A percentile compares a stretch with the other conserved stretches of the same genome.
Evolutionary conservation across 176 grass and related monocot species (phyloP).

Genomic region (Avena eriantha): DNA sequence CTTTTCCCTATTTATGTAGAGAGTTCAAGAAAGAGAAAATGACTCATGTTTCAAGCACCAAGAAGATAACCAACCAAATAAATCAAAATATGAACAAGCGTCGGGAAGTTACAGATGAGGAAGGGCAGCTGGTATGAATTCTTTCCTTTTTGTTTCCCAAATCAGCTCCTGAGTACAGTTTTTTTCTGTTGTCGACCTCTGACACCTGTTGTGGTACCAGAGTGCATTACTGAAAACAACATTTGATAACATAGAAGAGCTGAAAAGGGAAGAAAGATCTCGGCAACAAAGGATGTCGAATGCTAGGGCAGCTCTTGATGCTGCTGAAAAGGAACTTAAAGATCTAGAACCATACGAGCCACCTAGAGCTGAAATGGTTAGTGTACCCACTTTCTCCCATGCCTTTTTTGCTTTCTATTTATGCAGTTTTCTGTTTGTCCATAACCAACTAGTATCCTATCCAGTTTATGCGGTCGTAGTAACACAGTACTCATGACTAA

Average conservation of each 20-base stretch:
- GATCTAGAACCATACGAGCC: constrained; percentile 54
- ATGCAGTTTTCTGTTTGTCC: not conserved
- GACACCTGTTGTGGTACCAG: constrained; percentile 48
- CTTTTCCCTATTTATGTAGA: constrained; percentile 36
- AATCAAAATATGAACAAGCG: constrained; percentile 61
- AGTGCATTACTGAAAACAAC: constrained; percentile 26
- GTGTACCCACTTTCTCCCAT: constrained; percentile 22
- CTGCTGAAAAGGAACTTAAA: constrained; percentile 65
- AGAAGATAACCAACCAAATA: constrained; percentile 62
- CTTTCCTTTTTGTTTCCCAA: not conserved
- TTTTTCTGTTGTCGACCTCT: constrained; percentile 33
- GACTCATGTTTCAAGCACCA: constrained; percentile 50
- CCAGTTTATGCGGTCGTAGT: not conserved
- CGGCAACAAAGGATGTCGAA: constrained; percentile 73
- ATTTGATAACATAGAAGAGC: constrained; percentile 59
- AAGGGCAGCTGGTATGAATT: constrained; percentile 57
- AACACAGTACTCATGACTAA: not conserved
- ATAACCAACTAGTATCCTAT: not conserved
- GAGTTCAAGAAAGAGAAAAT: constrained; percentile 68
- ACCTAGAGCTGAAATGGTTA: constrained; percentile 70
- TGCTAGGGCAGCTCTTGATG: constrained; percentile 66
- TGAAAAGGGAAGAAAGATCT: constrained; percentile 74
- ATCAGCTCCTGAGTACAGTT: constrained; percentile 24
- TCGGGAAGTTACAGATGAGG: constrained; percentile 52
- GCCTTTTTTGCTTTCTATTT: not conserved